Percentiles rank a stretch among this genome's conserved stretches.
Conservation (phyloP, 1,284 basidiomycete species). For the Microbotryum lychnidis-dioicae region DNA sequence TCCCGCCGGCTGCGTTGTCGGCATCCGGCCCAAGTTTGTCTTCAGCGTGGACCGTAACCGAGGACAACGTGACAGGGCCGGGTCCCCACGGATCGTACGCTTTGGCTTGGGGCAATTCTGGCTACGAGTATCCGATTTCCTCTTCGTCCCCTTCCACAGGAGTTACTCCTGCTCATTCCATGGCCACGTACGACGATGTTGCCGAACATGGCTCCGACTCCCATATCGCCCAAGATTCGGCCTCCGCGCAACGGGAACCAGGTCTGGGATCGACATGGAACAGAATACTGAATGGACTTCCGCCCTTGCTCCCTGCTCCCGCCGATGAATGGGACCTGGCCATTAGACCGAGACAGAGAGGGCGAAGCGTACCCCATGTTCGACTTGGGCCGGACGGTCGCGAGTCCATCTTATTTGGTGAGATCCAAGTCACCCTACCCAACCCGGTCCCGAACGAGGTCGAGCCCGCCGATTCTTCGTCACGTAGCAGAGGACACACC, state of each 20-base stretch:
- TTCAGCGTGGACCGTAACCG: conserved; percentile 1
- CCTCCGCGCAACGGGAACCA: neutral
- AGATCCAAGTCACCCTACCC: conserved; percentile 27
- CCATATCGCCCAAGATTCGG: neutral
- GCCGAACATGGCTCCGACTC: too few species aligned
- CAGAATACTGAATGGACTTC: too few species aligned
- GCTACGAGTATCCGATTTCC: too few species aligned
- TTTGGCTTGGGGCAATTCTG: too few species aligned
- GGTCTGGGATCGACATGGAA: neutral
- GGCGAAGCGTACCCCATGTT: conserved; percentile 27
- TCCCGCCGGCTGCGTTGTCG: conserved; percentile 15
- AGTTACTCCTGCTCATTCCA: too few species aligned
- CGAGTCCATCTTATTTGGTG: conserved; percentile 28
- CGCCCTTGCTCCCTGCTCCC: neutral
- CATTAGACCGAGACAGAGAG: conserved; percentile 6
- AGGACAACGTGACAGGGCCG: too few species aligned
- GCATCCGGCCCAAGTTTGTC: conserved; percentile 18
- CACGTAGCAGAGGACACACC: neutral
- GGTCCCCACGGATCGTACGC: too few species aligned
- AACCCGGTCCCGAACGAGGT: neutral
- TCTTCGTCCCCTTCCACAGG: too few species aligned
- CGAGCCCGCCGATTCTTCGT: neutral
- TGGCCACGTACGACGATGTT: too few species aligned
- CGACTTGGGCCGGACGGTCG: conserved; percentile 26
- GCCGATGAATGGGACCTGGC: conserved; percentile 1